phyloP scores from a whole-genome alignment of 2,329 filamentous ascomycete genomes.

The Aspergillus neoniger region DNA sequence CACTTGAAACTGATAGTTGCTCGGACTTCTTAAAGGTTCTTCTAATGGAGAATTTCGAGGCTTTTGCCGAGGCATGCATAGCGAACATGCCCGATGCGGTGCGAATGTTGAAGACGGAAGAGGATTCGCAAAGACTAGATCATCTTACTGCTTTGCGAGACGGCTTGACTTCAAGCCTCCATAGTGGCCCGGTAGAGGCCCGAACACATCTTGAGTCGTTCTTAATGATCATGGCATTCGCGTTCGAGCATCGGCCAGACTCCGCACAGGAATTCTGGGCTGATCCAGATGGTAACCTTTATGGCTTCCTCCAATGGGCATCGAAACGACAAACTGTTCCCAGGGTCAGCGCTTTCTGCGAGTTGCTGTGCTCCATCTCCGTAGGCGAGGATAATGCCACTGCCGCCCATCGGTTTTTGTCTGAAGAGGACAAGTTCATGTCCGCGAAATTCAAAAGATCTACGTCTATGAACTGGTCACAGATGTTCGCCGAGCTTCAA shows the following conservation, averaged over 20 bases:
- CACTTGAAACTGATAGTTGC: slow-evolving; percentile 68
- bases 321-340: slow-evolving; percentile 92
- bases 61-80: slow-evolving; percentile 88
- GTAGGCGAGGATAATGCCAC: slow-evolving; percentile 79
- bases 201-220: slow-evolving; percentile 78
- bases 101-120: slow-evolving; percentile 79
- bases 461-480: slow-evolving; percentile 84
- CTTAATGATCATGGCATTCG: slow-evolving; percentile 85
- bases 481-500: slow-evolving; percentile 87
- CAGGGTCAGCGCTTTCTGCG: slow-evolving; percentile 93
- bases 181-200: slow-evolving; percentile 44
- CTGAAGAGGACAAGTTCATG: slow-evolving; percentile 76
- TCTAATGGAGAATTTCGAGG: slow-evolving; percentile 79
- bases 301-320: slow-evolving; percentile 96
- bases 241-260: slow-evolving; percentile 82
- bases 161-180: slow-evolving; percentile 43
- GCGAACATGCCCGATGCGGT: slow-evolving; percentile 93
- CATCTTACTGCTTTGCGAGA: slow-evolving; percentile 50
- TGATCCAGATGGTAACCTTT: slow-evolving; percentile 87
- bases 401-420: slow-evolving; percentile 81
- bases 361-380: slow-evolving; percentile 88
- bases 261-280: slow-evolving; percentile 88
- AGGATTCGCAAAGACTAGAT: slow-evolving; percentile 72
- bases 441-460: slow-evolving; percentile 78
- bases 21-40: slow-evolving; percentile 70